A percentile compares a stretch with the other conserved stretches of the same genome.
Conservation (phyloP, 345 rosid genomes). For the Limnanthes douglasii region DNA sequence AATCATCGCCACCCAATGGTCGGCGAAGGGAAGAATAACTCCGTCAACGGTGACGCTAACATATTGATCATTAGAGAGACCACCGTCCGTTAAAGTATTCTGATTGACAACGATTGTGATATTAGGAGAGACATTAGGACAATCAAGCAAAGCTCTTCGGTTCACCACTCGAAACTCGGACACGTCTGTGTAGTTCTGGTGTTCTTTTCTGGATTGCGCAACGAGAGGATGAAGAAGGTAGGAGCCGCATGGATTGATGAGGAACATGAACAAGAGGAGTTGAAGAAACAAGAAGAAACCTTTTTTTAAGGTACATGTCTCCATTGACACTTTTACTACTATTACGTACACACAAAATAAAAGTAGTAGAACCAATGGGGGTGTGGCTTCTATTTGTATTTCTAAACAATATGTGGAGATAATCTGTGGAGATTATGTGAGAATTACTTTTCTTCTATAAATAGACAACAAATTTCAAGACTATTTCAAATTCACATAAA, state of each 20-base stretch:
- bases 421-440: no score
- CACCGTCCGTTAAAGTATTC: background rate
- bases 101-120: slow-evolving; percentile 17
- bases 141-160: slow-evolving; percentile 18
- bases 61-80: slow-evolving; percentile 20
- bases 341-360: no score
- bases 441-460: no score
- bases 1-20: slow-evolving; percentile 61
- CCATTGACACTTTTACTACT: no score
- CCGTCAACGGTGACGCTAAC: slow-evolving; percentile 34
- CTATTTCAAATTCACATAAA: no score
- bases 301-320: no score
- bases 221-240: slow-evolving; percentile 18
- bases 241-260: background rate
- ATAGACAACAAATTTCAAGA: no score
- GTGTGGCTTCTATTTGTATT: no score
- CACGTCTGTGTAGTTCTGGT: slow-evolving; percentile 27
- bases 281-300: background rate
- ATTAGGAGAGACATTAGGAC: slow-evolving; percentile 14
- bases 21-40: slow-evolving; percentile 16
- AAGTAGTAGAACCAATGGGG: no score
- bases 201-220: slow-evolving; percentile 13
- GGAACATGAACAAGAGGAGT: background rate
- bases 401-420: no score
- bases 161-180: slow-evolving; percentile 39